phyloP scores from a whole-genome alignment of 169 alveolate genomes.

The Eimeria necatrix region DNA sequence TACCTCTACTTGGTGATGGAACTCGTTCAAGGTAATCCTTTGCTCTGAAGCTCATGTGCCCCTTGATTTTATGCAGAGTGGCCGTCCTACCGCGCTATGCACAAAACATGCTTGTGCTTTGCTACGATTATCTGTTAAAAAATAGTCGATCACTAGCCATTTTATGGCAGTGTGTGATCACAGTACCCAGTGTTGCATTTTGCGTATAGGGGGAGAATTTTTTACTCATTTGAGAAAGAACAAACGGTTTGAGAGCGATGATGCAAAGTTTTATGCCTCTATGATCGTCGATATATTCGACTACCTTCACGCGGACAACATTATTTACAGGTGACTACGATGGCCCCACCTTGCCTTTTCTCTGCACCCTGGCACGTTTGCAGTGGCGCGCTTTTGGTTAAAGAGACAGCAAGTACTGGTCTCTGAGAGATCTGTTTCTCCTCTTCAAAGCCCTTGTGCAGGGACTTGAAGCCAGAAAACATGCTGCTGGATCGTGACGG shows the following conservation, averaged over 20 bases:
- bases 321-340: constrained; percentile 90
- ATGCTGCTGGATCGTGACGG: constrained; percentile 98
- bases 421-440: background rate
- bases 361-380: background rate
- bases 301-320: constrained; percentile 96
- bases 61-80: too few relatives aligned
- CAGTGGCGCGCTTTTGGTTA: too few relatives aligned
- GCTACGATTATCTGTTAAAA: too few relatives aligned
- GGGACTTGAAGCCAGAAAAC: constrained; percentile 98
- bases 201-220: constrained; percentile 90
- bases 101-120: too few relatives aligned
- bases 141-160: too few relatives aligned
- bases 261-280: constrained; percentile 93
- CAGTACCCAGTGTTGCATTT: too few relatives aligned
- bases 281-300: constrained; percentile 96
- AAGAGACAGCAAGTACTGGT: background rate
- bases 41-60: too few relatives aligned
- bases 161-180: too few relatives aligned
- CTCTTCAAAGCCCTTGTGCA: constrained; percentile 67
- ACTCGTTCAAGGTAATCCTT: constrained; percentile 84
- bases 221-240: constrained; percentile 92
- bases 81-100: too few relatives aligned
- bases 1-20: constrained; percentile 88
- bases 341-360: background rate
- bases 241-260: constrained; percentile 88